A percentile compares a stretch with the other conserved stretches of the same genome.
phyloP scores from a whole-genome alignment of 495 filamentous ascomycete genomes.

The Tuber microsphaerosporum region DNA sequence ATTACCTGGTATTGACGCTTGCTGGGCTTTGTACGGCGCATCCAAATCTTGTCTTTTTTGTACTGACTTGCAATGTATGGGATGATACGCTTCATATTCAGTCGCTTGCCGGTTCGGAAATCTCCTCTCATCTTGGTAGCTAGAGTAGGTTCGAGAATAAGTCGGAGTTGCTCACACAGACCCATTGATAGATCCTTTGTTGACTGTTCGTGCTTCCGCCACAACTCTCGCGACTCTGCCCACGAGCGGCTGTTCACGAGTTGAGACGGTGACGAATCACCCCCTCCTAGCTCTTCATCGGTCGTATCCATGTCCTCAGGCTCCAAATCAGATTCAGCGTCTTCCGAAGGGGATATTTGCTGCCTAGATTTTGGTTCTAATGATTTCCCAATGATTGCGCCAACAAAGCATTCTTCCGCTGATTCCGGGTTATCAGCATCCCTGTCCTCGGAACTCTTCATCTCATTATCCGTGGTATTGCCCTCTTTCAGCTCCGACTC shows the following conservation, averaged over 20 bases:
- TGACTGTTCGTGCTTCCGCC: conserved; percentile 72
- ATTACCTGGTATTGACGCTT: conserved; percentile 95
- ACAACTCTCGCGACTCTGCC: conserved; percentile 67
- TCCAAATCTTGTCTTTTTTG: conserved; percentile 99
- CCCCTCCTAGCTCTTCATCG: conserved; percentile 42
- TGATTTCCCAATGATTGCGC: conserved; percentile 43
- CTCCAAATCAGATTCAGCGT: background rate
- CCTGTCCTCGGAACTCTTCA: conserved; percentile 45
- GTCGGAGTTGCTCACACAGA: conserved; percentile 83
- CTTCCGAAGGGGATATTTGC: conserved; percentile 28
- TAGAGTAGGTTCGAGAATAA: conserved; percentile 88
- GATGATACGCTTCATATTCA: conserved; percentile 98
- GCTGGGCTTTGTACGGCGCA: conserved; percentile 80
- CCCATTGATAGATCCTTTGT: conserved; percentile 80
- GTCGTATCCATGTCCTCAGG: conserved; percentile 37
- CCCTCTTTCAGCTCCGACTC: conserved; percentile 52
- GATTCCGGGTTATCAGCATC: conserved; percentile 47
- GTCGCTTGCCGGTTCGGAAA: conserved; percentile 93
- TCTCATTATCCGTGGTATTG: conserved; percentile 46
- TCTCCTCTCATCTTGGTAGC: conserved; percentile 95
- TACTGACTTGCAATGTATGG: conserved; percentile 95
- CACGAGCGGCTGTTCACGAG: conserved; percentile 36
- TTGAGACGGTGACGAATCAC: conserved; percentile 47
- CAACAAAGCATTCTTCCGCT: conserved; percentile 39
- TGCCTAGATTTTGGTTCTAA: conserved; percentile 23